phyloP scores from a whole-genome alignment of 257 asterid genomes.

The Eustoma russellianum region DNA sequence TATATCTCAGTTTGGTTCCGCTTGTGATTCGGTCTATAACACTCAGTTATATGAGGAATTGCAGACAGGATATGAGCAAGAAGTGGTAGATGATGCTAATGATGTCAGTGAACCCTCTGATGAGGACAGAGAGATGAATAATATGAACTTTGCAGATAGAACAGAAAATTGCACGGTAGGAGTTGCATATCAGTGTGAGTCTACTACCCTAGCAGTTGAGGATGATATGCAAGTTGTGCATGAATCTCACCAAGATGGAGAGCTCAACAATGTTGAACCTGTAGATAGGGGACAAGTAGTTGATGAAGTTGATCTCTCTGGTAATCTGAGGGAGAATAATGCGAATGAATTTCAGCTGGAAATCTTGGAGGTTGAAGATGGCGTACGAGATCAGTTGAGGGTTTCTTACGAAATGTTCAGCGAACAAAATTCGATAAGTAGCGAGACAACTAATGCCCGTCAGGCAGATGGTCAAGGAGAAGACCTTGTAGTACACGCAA shows the following conservation, averaged over 20 bases:
- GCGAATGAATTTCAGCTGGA: slow-evolving; percentile 20
- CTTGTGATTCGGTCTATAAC: slow-evolving; percentile 18
- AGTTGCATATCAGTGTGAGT: slow-evolving; percentile 14
- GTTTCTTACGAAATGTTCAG: slow-evolving; percentile 20
- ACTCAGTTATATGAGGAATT: slow-evolving; percentile 4
- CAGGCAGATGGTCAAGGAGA: slow-evolving; percentile 13
- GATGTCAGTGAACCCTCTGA: slow-evolving; percentile 25
- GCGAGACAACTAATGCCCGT: slow-evolving; percentile 17
- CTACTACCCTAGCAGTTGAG: slow-evolving; percentile 9
- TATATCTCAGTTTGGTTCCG: slow-evolving; percentile 22
- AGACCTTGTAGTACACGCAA: slow-evolving; percentile 17
- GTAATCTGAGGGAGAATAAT: slow-evolving; percentile 4
- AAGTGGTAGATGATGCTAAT: slow-evolving; percentile 15
- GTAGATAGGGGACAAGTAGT: slow-evolving; percentile 17
- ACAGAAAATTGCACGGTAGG: slow-evolving; percentile 15
- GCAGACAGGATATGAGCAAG: slow-evolving; percentile 16
- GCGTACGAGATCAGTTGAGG: slow-evolving; percentile 4
- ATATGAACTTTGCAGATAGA: slow-evolving; percentile 8
- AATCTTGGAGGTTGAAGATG: slow-evolving; percentile 15
- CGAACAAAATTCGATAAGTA: slow-evolving; percentile 22
- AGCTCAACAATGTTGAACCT: slow-evolving; percentile 15
- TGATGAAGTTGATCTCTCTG: slow-evolving; percentile 15
- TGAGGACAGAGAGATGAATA: slow-evolving; percentile 25
- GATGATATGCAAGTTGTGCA: slow-evolving; percentile 22
- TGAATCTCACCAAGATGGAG: slow-evolving; percentile 18